phyloP scores from a whole-genome alignment of 257 asterid species.

The Prunella vulgaris region DNA sequence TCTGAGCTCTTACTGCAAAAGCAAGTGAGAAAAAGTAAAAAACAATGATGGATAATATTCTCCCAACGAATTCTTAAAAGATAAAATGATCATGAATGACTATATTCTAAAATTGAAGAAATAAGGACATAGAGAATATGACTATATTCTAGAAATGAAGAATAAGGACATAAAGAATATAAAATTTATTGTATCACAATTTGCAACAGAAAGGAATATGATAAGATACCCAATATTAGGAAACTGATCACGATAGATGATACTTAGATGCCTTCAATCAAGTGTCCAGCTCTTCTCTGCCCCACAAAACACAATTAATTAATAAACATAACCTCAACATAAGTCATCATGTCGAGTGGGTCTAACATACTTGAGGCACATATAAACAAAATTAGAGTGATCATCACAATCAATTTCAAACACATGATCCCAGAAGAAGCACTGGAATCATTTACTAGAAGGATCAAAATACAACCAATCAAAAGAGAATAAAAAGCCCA shows the following conservation, averaged over 20 bases:
- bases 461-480: neutral
- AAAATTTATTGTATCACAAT: conserved; percentile 3
- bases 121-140: neutral
- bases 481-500: conserved; percentile 2
- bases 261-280: conserved; percentile 9
- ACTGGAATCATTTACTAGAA: neutral
- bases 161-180: neutral
- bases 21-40: conserved; percentile 1
- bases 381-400: neutral
- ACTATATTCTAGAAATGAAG: neutral
- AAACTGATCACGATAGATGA: conserved; percentile 7
- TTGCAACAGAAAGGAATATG: conserved; percentile 18
- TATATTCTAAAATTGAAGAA: neutral
- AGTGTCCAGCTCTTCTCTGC: neutral
- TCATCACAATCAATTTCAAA: neutral
- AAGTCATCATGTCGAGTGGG: neutral
- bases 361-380: neutral
- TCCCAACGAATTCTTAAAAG: neutral
- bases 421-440: neutral
- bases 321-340: conserved; percentile 8
- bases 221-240: conserved; percentile 4
- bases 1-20: conserved; percentile 31
- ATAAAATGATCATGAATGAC: neutral
- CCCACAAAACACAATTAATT: conserved; percentile 7
- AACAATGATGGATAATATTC: neutral